Evolutionary conservation across 441 rosid genomes (phyloP).

Genomic region (Populus hybrid): DNA sequence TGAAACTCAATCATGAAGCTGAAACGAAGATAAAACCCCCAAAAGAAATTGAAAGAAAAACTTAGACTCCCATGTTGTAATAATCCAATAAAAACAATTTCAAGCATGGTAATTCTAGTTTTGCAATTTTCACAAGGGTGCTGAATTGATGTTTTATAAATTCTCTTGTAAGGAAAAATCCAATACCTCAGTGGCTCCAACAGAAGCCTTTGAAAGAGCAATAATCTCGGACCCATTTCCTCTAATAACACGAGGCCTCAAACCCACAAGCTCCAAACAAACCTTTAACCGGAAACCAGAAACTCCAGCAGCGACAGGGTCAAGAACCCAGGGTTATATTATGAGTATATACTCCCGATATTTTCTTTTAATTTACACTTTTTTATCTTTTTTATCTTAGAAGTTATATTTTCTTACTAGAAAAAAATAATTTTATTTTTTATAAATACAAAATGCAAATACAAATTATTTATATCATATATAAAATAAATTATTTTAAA

Average conservation of each 20-base stretch:
- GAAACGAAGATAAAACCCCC: too few species aligned
- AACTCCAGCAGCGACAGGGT: slow-evolving; percentile 86
- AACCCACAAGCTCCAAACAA: slow-evolving; percentile 63
- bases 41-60: not conserved
- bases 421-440: too few species aligned
- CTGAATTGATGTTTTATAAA: not conserved
- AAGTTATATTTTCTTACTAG: too few species aligned
- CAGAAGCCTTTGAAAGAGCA: slow-evolving; percentile 61
- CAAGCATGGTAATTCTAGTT: not conserved
- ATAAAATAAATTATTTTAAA: too few species aligned
- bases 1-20: too few species aligned
- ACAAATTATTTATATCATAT: too few species aligned
- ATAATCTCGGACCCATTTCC: slow-evolving; percentile 88
- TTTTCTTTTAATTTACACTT: too few species aligned
- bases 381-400: too few species aligned
- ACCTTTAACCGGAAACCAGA: slow-evolving; percentile 62
- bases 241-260: slow-evolving; percentile 66
- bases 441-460: too few species aligned
- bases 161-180: not conserved
- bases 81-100: not conserved
- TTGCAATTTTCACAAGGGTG: not conserved
- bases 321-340: slow-evolving; percentile 44
- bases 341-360: too few species aligned
- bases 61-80: not conserved
- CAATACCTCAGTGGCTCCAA: slow-evolving; percentile 48